Percentiles rank a stretch among this genome's conserved stretches.
These are phyloP conservation scores for Tirmania nivea DNA, from an alignment of 495 filamentous ascomycete genomes.

Conservation along the genomic window DNA sequence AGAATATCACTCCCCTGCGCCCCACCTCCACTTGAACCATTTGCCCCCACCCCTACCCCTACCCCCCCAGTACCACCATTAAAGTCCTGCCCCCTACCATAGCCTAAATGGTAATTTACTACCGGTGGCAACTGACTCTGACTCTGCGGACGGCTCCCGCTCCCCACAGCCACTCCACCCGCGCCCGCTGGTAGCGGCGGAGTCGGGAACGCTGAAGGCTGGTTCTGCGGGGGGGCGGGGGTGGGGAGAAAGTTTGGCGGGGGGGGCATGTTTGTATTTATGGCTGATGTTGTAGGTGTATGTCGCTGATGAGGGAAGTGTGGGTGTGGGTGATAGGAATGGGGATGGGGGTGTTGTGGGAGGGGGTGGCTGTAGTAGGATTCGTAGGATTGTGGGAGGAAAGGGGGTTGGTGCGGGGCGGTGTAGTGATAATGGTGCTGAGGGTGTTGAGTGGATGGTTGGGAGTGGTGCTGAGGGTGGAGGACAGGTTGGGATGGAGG, in stretches of 20 bases:
- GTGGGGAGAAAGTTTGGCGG: too few species aligned
- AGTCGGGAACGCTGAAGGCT: background rate
- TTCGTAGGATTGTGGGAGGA: background rate
- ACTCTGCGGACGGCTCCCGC: too few species aligned
- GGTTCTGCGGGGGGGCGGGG: background rate
- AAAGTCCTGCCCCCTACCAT: background rate
- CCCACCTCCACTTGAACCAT: background rate
- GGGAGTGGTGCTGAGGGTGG: background rate
- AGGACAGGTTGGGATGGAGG: background rate
- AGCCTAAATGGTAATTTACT: too few species aligned
- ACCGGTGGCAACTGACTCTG: too few species aligned
- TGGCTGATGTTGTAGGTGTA: background rate
- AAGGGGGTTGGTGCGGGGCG: background rate
- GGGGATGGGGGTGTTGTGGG: background rate
- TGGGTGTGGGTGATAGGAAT: background rate
- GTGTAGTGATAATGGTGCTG: background rate
- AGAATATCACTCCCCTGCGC: background rate
- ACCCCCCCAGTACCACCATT: background rate
- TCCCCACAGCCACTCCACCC: too few species aligned
- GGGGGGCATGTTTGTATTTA: too few species aligned
- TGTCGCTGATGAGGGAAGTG: background rate
- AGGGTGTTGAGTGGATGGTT: background rate
- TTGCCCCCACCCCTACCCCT: background rate
- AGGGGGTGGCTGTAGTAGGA: background rate
- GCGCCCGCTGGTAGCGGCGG: background rate